These are phyloP conservation scores for Tillandsia leiboldiana DNA, from an alignment of 176 grass and related monocot species.

Conservation along the genomic window DNA sequence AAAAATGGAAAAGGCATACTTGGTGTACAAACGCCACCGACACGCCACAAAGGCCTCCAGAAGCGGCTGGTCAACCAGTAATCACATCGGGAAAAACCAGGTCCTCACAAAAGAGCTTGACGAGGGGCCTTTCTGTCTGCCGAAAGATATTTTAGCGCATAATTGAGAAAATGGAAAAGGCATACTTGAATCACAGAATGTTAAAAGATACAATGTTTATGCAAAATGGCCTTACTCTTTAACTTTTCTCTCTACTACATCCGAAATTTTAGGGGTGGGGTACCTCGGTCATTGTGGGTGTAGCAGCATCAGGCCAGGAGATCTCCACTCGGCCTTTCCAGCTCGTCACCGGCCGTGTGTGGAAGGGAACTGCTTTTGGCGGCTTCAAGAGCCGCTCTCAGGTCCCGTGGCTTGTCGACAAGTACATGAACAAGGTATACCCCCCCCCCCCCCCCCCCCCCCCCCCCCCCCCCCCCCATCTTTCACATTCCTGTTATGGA, in stretches of 20 bases:
- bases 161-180: not conserved
- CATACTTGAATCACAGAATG: not conserved
- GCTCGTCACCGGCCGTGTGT: slow-evolving; percentile 83
- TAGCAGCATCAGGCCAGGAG: slow-evolving; percentile 93
- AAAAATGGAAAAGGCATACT: too few species aligned
- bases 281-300: slow-evolving; percentile 79
- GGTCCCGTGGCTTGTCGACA: slow-evolving; percentile 93
- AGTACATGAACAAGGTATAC: slow-evolving; percentile 93
- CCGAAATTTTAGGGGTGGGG: slow-evolving; percentile 63
- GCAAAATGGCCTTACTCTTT: not conserved
- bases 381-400: slow-evolving; percentile 96
- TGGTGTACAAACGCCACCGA: too few species aligned
- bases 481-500: not conserved
- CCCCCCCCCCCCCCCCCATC: too few species aligned
- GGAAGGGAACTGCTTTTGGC: slow-evolving; percentile 96
- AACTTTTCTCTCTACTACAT: not conserved
- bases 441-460: too few species aligned
- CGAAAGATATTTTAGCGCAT: not conserved
- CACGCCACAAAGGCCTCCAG: too few species aligned
- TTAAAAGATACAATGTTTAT: not conserved
- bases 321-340: slow-evolving; percentile 85
- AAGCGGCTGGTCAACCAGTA: too few species aligned
- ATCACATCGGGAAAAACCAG: too few species aligned
- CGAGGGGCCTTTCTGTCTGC: not conserved
- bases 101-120: too few species aligned